Evolutionary conservation across 1,284 basidiomycete species (phyloP), one percentile per base, ranked within the genome.

Genomic region (Puccinia horiana): DNA sequence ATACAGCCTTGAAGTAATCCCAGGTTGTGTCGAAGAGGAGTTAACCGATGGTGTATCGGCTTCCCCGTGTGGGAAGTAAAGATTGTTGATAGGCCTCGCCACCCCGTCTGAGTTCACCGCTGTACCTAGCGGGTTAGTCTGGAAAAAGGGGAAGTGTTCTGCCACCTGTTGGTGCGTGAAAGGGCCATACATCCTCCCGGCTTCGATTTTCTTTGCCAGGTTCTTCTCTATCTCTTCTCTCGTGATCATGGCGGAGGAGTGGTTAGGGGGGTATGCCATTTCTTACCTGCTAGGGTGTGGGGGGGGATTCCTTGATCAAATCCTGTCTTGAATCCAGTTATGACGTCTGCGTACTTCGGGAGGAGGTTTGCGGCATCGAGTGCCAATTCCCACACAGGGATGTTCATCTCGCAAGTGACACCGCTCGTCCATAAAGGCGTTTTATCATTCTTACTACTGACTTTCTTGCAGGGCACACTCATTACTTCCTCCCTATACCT

Each of bases 151-250:
- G 20, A 49, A 44, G n/a, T n/a, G n/a, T 5, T 4, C 16, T 16
- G n/a, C 11, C 5, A 73, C 26, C 32, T 73, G 18, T 44, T 73
- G 12, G 29, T 73, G 42, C 1, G 18, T 73, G 44, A 20, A 73
- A 14, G 70, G 70, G 40, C 70, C 70, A 11, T 8, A 52, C 70
- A 73, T 73, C 44, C 70, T 73, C 2, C 44, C 44, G 8, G 70
- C 70, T 8, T 18, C 44, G 2, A 73, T 16, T 16, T 73, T 18
- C 9, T 73, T 73, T n/a, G 1, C 29, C 1, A 73, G 6, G 18
- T 29, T 47, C 26, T 44, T 5, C 16, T 52, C 23, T 1, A 73
- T 73, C 29, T 73, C 32, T 44, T 73, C 40, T 44, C 26, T 2
- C 9, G 42, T 23, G 4, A 42, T 5, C 4, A 47, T 8, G 2